phyloP scores from a whole-genome alignment of 192 early-diverging fungal genomes.

The Phycomyces nitens region DNA sequence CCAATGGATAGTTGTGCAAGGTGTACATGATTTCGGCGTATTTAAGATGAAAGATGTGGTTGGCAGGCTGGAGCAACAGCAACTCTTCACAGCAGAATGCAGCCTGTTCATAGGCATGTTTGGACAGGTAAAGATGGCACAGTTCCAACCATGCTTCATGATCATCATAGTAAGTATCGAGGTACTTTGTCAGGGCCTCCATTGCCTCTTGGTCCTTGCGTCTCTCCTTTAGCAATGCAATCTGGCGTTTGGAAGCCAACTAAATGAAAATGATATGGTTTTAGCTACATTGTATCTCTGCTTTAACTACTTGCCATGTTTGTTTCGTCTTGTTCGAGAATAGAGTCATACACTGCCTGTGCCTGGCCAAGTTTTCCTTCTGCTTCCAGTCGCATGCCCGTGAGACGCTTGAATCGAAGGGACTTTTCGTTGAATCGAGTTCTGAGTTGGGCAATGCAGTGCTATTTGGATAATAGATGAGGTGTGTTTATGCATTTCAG shows the following conservation, averaged over 20 bases:
- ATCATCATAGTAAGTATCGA: constrained; percentile 85
- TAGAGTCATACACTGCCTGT: constrained; percentile 64
- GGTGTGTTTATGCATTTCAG: not conserved
- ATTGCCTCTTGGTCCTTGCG: constrained; percentile 71
- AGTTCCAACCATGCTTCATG: constrained; percentile 90
- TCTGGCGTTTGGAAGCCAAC: constrained; percentile 69
- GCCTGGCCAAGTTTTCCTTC: constrained; percentile 68
- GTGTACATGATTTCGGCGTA: constrained; percentile 89
- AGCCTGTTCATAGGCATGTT: constrained; percentile 77
- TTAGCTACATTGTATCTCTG: not conserved
- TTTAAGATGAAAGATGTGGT: constrained; percentile 82
- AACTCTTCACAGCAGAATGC: constrained; percentile 90
- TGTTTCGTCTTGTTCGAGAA: constrained; percentile 72
- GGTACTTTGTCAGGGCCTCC: constrained; percentile 62
- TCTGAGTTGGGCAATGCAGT: constrained; percentile 58
- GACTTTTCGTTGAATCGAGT: constrained; percentile 61
- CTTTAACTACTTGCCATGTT: constrained; percentile 56
- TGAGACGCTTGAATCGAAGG: constrained; percentile 66
- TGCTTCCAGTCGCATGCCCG: constrained; percentile 80
- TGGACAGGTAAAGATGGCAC: constrained; percentile 64
- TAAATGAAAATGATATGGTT: constrained; percentile 13
- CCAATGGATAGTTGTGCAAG: constrained; percentile 58
- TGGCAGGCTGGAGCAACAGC: constrained; percentile 81
- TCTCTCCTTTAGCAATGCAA: constrained; percentile 68
- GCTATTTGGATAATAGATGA: constrained; percentile 25